These are phyloP conservation scores for Mallotus nudiflorus DNA, from an alignment of 345 rosid genomes.

Conservation along the genomic window DNA sequence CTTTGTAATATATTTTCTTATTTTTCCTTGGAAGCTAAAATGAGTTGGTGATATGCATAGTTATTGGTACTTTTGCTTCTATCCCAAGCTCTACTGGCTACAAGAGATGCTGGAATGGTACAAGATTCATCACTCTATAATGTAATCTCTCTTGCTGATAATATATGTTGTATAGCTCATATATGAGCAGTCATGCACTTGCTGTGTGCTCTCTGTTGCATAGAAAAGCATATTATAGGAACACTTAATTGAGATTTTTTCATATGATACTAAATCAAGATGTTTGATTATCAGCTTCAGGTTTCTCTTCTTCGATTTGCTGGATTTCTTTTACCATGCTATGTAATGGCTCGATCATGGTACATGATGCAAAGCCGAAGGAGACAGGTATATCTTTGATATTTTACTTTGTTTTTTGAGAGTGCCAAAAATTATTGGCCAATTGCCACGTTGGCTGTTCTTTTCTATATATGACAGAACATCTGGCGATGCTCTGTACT, in stretches of 20 bases:
- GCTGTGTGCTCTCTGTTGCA: background rate
- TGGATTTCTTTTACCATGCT: constrained; percentile 61
- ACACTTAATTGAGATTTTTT: background rate
- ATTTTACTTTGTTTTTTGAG: background rate
- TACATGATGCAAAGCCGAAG: constrained; percentile 54
- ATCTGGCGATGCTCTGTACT: too few relatives aligned
- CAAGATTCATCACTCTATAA: constrained; percentile 47
- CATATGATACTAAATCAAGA: constrained; percentile 5
- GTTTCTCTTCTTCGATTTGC: constrained; percentile 62
- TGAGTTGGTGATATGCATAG: constrained; percentile 29
- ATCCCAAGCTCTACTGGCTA: constrained; percentile 51
- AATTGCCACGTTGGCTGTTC: background rate
- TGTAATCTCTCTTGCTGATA: constrained; percentile 27
- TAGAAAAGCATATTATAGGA: background rate
- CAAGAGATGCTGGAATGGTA: constrained; percentile 42
- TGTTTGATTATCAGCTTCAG: constrained; percentile 44
- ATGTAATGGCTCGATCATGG: constrained; percentile 54
- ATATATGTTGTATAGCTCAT: background rate
- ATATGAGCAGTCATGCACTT: background rate
- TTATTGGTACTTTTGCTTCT: constrained; percentile 55
- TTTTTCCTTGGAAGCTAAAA: constrained; percentile 5
- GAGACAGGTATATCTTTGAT: constrained; percentile 37
- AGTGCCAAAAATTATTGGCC: background rate
- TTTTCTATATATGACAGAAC: background rate
- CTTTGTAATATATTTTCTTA: background rate